These are phyloP conservation scores for Kuraishia borneana DNA, from an alignment of 805 yeast species.

Conservation along the genomic window DNA sequence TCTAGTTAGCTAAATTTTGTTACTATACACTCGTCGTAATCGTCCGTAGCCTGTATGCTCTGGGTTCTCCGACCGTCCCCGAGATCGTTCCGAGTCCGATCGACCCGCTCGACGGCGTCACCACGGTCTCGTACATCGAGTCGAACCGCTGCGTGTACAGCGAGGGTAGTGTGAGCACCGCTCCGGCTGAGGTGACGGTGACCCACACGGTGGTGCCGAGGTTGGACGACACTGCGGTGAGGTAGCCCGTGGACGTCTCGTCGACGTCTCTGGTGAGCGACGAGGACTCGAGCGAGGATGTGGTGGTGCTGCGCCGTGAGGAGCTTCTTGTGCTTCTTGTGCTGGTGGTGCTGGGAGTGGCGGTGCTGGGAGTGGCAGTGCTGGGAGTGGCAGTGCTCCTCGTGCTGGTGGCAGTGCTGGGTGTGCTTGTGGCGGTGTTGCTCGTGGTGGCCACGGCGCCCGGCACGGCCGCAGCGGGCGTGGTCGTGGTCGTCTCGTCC, in stretches of 20 bases:
- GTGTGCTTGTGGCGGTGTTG: conserved; percentile 4
- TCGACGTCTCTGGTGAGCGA: not conserved
- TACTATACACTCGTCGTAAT: conserved; percentile 8
- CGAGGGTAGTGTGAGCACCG: conserved; percentile 28
- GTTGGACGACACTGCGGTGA: conserved; percentile 14
- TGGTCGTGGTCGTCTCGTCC: conserved; percentile 2
- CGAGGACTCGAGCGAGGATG: conserved; percentile 2
- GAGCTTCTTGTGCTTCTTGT: not conserved
- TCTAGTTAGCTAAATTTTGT: not conserved
- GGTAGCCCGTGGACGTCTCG: conserved; percentile 13
- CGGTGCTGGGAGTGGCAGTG: conserved; percentile 5
- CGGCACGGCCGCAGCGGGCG: conserved; percentile 4
- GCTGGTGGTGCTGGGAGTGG: conserved; percentile 7
- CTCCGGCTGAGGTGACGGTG: conserved; percentile 33
- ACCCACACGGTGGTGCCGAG: conserved; percentile 31
- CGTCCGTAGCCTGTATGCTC: conserved; percentile 31
- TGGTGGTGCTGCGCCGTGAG: conserved; percentile 4
- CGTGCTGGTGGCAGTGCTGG: conserved; percentile 7
- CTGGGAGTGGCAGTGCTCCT: conserved; percentile 4
- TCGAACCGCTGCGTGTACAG: conserved; percentile 41
- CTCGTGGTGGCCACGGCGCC: conserved; percentile 3
- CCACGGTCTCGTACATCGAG: conserved; percentile 29
- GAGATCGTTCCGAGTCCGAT: conserved; percentile 67
- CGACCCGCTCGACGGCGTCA: conserved; percentile 44
- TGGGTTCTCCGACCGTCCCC: conserved; percentile 57